Conservation (phyloP, 2,329 filamentous ascomycete genomes). For the Ophiostoma ulmi region DNA sequence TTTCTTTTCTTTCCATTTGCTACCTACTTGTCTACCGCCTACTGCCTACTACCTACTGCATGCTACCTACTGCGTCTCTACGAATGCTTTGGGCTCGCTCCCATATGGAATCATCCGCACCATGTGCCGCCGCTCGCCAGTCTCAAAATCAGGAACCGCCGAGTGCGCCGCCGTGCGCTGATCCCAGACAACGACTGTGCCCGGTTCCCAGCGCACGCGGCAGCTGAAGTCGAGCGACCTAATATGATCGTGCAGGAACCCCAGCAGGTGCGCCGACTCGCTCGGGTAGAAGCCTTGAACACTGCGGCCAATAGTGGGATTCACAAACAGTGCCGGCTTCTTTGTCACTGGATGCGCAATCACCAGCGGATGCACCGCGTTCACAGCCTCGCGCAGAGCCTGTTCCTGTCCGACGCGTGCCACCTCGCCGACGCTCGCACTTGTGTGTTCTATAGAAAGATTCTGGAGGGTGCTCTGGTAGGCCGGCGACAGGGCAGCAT, state of each 20-base stretch:
- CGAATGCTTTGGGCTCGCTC: not conserved
- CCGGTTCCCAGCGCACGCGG: slow-evolving; percentile 43
- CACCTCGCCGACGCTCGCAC: slow-evolving; percentile 20
- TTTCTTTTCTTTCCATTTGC: not conserved
- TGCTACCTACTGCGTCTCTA: not conserved
- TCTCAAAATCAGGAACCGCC: slow-evolving; percentile 27
- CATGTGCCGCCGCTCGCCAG: slow-evolving; percentile 27
- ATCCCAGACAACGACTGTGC: slow-evolving; percentile 42
- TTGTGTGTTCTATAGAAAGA: slow-evolving; percentile 63
- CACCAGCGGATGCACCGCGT: slow-evolving; percentile 37
- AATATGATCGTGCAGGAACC: slow-evolving; percentile 42
- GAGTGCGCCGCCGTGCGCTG: slow-evolving; percentile 29
- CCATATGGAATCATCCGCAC: slow-evolving; percentile 30
- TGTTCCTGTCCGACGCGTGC: slow-evolving; percentile 22
- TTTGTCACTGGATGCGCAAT: not conserved
- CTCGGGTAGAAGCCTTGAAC: slow-evolving; percentile 82
- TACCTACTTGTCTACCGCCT: not conserved
- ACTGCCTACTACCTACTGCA: not conserved
- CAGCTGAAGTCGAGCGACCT: slow-evolving; percentile 45
- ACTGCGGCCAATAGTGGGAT: slow-evolving; percentile 35
- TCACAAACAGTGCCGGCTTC: slow-evolving; percentile 51
- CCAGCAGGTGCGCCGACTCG: slow-evolving; percentile 59
- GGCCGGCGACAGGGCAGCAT: slow-evolving; percentile 69
- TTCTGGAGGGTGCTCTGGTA: slow-evolving; percentile 74
- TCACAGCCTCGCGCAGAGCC: slow-evolving; percentile 44